Percentiles rank a stretch among this genome's conserved stretches.
These are phyloP conservation scores for Globisporangium perplexum DNA, from an alignment of 352 stramenopile species.

Conservation along the genomic window DNA sequence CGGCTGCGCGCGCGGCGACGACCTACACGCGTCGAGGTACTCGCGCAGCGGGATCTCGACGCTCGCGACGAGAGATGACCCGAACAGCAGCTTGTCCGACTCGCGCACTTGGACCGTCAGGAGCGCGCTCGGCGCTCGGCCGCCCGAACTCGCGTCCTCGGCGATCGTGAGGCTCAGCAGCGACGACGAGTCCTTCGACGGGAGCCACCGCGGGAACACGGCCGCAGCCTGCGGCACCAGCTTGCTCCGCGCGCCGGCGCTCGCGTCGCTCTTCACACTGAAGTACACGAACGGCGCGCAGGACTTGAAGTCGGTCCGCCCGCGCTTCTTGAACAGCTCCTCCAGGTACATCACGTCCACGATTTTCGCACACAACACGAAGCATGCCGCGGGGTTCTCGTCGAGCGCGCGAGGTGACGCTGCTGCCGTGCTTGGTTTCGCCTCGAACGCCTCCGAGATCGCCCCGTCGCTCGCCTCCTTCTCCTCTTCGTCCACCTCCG, in stretches of 20 bases:
- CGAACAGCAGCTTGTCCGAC: conserved; percentile 63
- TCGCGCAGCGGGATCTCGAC: conserved; percentile 39
- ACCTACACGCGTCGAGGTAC: conserved; percentile 36
- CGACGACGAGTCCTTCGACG: conserved; percentile 21
- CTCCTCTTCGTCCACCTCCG: conserved; percentile 17
- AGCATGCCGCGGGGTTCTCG: not conserved
- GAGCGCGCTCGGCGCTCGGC: conserved; percentile 13
- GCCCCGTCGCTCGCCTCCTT: conserved; percentile 9
- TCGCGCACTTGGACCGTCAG: conserved; percentile 66
- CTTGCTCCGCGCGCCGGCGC: conserved; percentile 29
- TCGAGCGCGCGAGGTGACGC: not conserved
- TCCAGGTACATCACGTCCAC: conserved; percentile 47
- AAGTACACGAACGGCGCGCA: conserved; percentile 49
- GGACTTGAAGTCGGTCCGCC: conserved; percentile 35
- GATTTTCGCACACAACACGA: conserved; percentile 36
- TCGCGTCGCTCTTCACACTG: conserved; percentile 20
- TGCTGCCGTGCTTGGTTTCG: not conserved
- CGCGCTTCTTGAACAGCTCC: conserved; percentile 42
- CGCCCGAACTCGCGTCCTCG: not conserved
- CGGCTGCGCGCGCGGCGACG: conserved; percentile 8
- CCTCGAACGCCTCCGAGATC: not conserved
- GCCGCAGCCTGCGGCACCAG: conserved; percentile 35
- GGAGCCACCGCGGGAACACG: conserved; percentile 63
- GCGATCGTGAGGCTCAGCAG: conserved; percentile 32
- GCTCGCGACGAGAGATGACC: conserved; percentile 54